These are phyloP conservation scores for Athelia sp. DNA, from an alignment of 1,284 basidiomycete species.

Conservation along the genomic window DNA sequence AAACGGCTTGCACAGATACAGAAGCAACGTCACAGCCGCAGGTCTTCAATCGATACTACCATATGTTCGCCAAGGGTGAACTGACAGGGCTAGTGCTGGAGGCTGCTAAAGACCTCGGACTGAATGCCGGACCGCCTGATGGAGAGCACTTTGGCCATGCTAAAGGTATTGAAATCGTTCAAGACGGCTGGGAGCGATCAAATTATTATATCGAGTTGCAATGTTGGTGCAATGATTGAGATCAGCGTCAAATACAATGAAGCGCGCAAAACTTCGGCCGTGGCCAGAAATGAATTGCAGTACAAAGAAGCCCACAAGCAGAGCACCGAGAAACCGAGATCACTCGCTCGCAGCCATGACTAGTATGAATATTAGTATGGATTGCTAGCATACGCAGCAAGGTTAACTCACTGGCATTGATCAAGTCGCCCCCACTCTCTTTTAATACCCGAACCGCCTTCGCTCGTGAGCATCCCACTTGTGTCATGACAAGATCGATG, in stretches of 20 bases:
- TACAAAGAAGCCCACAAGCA: background rate
- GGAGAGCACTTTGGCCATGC: constrained; percentile 5
- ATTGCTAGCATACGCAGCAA: constrained; percentile 1
- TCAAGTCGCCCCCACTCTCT: constrained; percentile 86
- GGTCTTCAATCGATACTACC: constrained; percentile 87
- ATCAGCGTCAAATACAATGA: constrained; percentile 3
- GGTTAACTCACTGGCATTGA: constrained; percentile 87
- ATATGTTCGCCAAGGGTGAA: constrained; percentile 85
- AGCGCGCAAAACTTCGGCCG: background rate
- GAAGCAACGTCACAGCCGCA: constrained; percentile 21
- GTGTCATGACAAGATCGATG: constrained; percentile 91
- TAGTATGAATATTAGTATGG: constrained; percentile 19
- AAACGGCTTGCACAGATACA: constrained; percentile 24
- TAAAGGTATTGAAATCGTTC: constrained; percentile 58
- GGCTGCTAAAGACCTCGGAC: constrained; percentile 58
- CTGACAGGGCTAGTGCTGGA: constrained; percentile 54
- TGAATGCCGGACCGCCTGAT: constrained; percentile 40
- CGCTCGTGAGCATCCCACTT: constrained; percentile 78
- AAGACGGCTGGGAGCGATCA: constrained; percentile 82
- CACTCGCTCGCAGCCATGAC: constrained; percentile 75
- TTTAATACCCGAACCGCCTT: constrained; percentile 87
- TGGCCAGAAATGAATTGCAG: background rate
- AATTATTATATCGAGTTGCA: constrained; percentile 76
- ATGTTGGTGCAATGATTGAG: constrained; percentile 43
- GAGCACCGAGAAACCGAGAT: background rate